Percentiles rank a stretch among this genome's conserved stretches.
phyloP scores from a whole-genome alignment of 176 grass and related monocot species.

The bread wheat (Triticum aestivum) region DNA sequence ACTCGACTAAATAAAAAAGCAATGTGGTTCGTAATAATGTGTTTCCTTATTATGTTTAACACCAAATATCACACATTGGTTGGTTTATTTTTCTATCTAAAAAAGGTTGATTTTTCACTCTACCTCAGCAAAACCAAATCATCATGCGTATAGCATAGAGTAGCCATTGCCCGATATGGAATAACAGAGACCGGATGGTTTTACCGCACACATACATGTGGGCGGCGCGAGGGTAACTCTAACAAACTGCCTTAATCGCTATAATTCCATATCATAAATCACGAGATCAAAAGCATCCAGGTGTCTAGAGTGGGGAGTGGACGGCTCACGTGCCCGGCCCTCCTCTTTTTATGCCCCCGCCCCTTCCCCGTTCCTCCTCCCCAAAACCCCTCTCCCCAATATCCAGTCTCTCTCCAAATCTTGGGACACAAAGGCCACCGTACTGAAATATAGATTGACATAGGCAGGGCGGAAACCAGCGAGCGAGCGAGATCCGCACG shows the following conservation, averaged over 20 bases:
- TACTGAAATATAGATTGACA: not conserved
- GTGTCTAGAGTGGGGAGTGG: not conserved
- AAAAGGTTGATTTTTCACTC: not conserved
- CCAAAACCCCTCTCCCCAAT: constrained; percentile 16
- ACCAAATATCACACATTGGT: no score
- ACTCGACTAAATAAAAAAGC: not conserved
- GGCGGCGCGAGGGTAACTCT: not conserved
- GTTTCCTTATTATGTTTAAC: no score
- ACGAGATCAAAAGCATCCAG: not conserved
- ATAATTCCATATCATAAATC: not conserved
- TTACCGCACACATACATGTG: not conserved
- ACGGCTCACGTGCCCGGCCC: not conserved
- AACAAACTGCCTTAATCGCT: not conserved
- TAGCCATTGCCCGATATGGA: no score
- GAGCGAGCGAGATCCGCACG: constrained; percentile 4
- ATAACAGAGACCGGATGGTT: not conserved
- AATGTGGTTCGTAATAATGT: no score
- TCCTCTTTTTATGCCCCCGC: constrained; percentile 26
- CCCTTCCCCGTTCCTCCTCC: not conserved
- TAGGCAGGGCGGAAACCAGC: not conserved
- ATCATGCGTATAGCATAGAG: not conserved
- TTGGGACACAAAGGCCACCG: not conserved
- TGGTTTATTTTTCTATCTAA: no score
- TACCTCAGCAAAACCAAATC: not conserved
- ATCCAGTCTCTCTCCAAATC: constrained; percentile 20